Evolutionary conservation across 495 filamentous ascomycete species (phyloP), one percentile per base, ranked within the genome.

Genomic region (Alectoria sarmentosa): DNA sequence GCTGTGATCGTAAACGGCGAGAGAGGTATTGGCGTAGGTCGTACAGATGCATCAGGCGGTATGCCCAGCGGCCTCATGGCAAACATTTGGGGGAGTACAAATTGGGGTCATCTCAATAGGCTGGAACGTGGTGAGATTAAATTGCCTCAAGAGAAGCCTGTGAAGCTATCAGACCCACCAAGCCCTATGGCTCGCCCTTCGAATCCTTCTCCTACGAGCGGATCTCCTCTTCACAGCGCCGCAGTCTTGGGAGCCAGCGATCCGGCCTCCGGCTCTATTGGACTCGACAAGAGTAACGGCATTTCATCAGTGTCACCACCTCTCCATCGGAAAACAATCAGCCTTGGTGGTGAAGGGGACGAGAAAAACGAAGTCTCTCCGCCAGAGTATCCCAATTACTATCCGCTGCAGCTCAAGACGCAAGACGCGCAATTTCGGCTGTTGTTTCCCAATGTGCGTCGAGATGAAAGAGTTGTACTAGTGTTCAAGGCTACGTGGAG

Each of bases 341-440:
- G 90, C 73, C 82, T 93, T 38, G 89, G n/a, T n/a, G n/a, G n/a
- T n/a, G n/a, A 91, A 68, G 79, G 82, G 21, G 79, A 82, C 21
- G 79, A 82, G 67, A 72, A 79, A 52, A 76, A 77, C 8, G 77
- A 80, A 26, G 74, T 72, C 15, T 63, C 72, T 54, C 61, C 74
- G 14, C 84, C 88, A 46, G 82, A 85, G 7, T 93, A 91, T 73
- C 92, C 93, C 1, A 77, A 80, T 28, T 86, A 88, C 70, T 98
- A 98, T 74, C 94, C 94, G 3, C 75, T 85, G 28, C 88, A 89
- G 64, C 81, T 98, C 14, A 88, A 84, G 66, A 87, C 88, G 14
- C 95, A 98, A 74, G 92, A 96, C 71, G 88, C 91, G 15, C 94
- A 98, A 71, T 97, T 98, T 70, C 79, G 92, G 13, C 83, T 96